Percentiles rank a stretch among this genome's conserved stretches.
phyloP scores from a whole-genome alignment of 2,329 filamentous ascomycete genomes.

The Neonectria faginata region DNA sequence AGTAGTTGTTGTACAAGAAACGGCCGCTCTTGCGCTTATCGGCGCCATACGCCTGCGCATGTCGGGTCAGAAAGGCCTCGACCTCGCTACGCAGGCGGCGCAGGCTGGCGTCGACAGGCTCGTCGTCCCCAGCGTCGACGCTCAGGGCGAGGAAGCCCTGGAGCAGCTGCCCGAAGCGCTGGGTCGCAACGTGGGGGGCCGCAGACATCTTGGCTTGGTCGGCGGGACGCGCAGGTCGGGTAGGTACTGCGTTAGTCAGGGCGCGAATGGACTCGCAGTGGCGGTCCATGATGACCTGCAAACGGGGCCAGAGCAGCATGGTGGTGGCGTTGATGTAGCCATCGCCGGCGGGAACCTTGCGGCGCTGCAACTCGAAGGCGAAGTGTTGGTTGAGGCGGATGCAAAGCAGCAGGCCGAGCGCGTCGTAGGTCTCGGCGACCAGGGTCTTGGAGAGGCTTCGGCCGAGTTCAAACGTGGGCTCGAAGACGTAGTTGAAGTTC shows the following conservation, averaged over 20 bases:
- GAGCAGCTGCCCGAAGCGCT: constrained; percentile 93
- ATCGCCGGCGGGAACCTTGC: constrained; percentile 89
- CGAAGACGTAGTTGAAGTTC: constrained; percentile 89
- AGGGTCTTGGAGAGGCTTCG: constrained; percentile 81
- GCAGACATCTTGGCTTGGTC: constrained; percentile 74
- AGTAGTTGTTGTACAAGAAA: constrained; percentile 97
- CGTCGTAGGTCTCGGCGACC: constrained; percentile 82
- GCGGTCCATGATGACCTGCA: constrained; percentile 92
- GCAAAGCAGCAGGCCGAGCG: constrained; percentile 87
- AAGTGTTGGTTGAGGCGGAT: constrained; percentile 94
- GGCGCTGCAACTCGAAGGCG: constrained; percentile 91
- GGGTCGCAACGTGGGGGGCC: constrained; percentile 91
- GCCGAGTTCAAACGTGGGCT: constrained; percentile 88
- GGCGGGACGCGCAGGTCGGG: constrained; percentile 57
- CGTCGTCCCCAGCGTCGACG: constrained; percentile 92
- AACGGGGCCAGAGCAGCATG: constrained; percentile 96
- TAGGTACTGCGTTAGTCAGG: constrained; percentile 66
- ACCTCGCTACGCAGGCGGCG: constrained; percentile 82
- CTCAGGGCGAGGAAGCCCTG: constrained; percentile 87
- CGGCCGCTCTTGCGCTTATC: constrained; percentile 85
- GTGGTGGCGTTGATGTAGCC: constrained; percentile 93
- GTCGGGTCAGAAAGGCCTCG: constrained; percentile 82
- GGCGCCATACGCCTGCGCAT: constrained; percentile 77
- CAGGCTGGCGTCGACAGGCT: constrained; percentile 87
- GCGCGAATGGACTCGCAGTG: constrained; percentile 88